phyloP scores from a whole-genome alignment of 768 basidiomycete species.

The Punctularia strigosozonata region DNA sequence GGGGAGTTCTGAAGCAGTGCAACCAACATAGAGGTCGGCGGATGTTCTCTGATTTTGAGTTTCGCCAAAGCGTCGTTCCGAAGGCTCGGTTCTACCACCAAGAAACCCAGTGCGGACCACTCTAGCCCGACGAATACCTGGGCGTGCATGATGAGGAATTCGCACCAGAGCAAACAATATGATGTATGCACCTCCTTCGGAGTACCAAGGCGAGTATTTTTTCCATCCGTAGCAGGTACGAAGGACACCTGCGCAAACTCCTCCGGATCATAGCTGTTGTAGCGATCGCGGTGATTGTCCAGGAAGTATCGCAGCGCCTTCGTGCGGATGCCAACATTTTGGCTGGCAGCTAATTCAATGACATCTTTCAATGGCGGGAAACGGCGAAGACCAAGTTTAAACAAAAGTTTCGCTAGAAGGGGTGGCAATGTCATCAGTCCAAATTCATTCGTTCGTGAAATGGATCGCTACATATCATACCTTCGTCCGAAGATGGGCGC shows the following conservation, averaged over 20 bases:
- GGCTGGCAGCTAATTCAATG: conserved; percentile 55
- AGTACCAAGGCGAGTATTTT: conserved; percentile 42
- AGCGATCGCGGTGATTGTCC: conserved; percentile 54
- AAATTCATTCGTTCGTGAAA: no score
- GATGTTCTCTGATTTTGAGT: conserved; percentile 59
- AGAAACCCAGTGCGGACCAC: conserved; percentile 70
- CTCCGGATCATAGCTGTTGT: conserved; percentile 44
- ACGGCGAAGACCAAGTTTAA: conserved; percentile 54
- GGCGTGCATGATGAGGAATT: not conserved
- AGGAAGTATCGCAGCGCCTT: conserved; percentile 74
- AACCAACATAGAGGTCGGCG: conserved; percentile 50
- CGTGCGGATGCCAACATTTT: conserved; percentile 35
- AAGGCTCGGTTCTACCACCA: conserved; percentile 44
- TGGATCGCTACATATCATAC: no score
- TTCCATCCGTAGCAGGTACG: conserved; percentile 58
- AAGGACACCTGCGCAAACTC: conserved; percentile 53
- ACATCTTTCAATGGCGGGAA: conserved; percentile 57
- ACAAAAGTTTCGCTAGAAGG: conserved; percentile 64
- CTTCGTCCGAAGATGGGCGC: conserved; percentile 78
- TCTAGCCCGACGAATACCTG: conserved; percentile 62
- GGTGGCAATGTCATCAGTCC: not conserved
- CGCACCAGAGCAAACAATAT: not conserved
- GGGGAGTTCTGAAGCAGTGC: conserved; percentile 46
- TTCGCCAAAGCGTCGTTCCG: conserved; percentile 44
- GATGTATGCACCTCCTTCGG: conserved; percentile 45